These are phyloP conservation scores for Lavandula angustifolia DNA, from an alignment of 257 asterid genomes.

Conservation along the genomic window DNA sequence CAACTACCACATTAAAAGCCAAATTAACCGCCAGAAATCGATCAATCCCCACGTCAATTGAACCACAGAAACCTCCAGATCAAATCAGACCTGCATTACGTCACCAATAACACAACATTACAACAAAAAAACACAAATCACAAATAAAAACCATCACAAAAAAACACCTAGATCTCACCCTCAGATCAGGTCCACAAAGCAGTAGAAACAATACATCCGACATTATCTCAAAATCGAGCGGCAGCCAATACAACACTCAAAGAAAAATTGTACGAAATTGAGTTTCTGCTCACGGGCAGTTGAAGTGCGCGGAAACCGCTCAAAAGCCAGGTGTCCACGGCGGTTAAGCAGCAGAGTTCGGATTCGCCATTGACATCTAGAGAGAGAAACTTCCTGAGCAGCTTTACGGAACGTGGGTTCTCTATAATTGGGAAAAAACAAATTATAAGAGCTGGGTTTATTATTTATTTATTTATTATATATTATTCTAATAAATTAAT, in stretches of 20 bases:
- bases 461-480: not conserved
- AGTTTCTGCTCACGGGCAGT: conserved; percentile 41
- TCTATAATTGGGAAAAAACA: conserved; percentile 42
- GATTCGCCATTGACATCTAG: conserved; percentile 59
- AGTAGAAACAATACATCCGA: conserved; percentile 26
- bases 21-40: conserved; percentile 30
- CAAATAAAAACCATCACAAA: not conserved
- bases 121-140: conserved; percentile 28
- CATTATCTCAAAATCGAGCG: conserved; percentile 29
- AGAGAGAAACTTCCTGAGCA: conserved; percentile 46
- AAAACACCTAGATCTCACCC: conserved; percentile 41
- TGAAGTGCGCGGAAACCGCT: conserved; percentile 25
- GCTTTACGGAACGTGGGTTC: conserved; percentile 50
- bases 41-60: not conserved
- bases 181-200: conserved; percentile 70
- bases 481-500: conserved; percentile 4
- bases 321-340: conserved; percentile 30
- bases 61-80: conserved; percentile 46
- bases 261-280: conserved; percentile 1
- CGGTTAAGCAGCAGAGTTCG: conserved; percentile 42
- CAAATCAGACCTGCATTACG: conserved; percentile 58
- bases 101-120: conserved; percentile 35
- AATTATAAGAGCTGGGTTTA: conserved; percentile 21
- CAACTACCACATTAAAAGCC: conserved; percentile 37
- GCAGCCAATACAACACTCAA: not conserved